These are phyloP conservation scores for Fraxinus pennsylvanica DNA, from an alignment of 257 asterid species.

Conservation along the genomic window DNA sequence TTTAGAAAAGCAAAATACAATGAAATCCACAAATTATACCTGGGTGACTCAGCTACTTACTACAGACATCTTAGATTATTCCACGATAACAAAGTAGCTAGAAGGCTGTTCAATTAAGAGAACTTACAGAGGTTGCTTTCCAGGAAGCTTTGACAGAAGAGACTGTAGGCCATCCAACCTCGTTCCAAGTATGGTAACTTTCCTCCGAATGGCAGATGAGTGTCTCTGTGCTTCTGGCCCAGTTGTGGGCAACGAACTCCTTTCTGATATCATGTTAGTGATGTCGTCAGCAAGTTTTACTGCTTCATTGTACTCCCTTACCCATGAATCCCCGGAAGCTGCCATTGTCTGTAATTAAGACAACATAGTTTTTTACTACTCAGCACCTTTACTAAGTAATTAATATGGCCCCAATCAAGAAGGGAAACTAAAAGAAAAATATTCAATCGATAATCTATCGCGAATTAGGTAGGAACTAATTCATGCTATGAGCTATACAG, in stretches of 20 bases:
- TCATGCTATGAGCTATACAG: background rate
- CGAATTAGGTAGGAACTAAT: background rate
- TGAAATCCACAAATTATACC: background rate
- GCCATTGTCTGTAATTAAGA: slow-evolving; percentile 56
- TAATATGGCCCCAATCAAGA: background rate
- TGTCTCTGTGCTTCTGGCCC: slow-evolving; percentile 88
- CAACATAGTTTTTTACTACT: slow-evolving; percentile 19
- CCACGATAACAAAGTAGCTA: background rate
- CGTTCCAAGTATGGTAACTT: slow-evolving; percentile 88
- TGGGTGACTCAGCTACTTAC: background rate
- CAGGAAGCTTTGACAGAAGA: slow-evolving; percentile 59
- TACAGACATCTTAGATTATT: background rate
- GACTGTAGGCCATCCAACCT: slow-evolving; percentile 74
- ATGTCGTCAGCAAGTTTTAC: slow-evolving; percentile 83
- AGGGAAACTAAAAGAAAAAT: slow-evolving; percentile 7
- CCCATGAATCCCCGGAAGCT: slow-evolving; percentile 80
- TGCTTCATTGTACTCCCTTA: slow-evolving; percentile 92
- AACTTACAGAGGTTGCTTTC: slow-evolving; percentile 71
- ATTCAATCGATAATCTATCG: background rate
- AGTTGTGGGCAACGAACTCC: slow-evolving; percentile 62
- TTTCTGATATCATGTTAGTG: slow-evolving; percentile 79
- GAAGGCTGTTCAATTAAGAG: background rate
- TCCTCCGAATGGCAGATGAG: slow-evolving; percentile 80
- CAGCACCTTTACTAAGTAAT: slow-evolving; percentile 14
- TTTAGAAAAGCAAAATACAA: background rate